Conservation (phyloP, 176 grass and related monocot genomes). For the Eleusine indica region DNA sequence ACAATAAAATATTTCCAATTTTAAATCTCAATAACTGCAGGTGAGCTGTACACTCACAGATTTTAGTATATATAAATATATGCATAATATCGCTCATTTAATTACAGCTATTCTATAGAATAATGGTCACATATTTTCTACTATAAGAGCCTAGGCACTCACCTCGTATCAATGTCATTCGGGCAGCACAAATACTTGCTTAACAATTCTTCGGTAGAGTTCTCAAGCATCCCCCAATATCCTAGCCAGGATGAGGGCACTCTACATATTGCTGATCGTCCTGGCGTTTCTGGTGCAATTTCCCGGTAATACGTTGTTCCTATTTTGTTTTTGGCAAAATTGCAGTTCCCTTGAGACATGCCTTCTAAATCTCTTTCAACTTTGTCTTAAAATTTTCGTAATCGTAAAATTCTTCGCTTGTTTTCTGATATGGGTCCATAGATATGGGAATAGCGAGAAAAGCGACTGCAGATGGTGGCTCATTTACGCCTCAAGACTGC, state of each 20-base stretch:
- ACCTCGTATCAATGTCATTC: neutral
- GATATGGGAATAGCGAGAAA: neutral
- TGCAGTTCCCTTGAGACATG: neutral
- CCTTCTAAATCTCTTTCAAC: neutral
- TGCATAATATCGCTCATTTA: no score
- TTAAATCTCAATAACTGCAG: neutral
- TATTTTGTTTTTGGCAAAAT: neutral
- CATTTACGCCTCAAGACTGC: neutral
- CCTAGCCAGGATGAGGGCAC: neutral
- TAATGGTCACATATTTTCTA: neutral
- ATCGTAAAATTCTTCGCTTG: no score
- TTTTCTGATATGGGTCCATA: neutral
- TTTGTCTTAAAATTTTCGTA: neutral
- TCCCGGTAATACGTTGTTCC: slow-evolving; percentile 1
- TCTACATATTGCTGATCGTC: neutral
- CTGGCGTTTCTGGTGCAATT: neutral
- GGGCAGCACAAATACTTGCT: neutral
- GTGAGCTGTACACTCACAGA: neutral
- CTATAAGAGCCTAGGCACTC: neutral
- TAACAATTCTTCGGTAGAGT: neutral
- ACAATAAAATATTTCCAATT: neutral
- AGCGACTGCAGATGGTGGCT: neutral
- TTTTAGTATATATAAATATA: neutral
- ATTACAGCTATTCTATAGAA: neutral
- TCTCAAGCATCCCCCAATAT: neutral